Base-by-base conservation (phyloP, 805 yeast genomes). In the Ogataea methanolica region DNA sequence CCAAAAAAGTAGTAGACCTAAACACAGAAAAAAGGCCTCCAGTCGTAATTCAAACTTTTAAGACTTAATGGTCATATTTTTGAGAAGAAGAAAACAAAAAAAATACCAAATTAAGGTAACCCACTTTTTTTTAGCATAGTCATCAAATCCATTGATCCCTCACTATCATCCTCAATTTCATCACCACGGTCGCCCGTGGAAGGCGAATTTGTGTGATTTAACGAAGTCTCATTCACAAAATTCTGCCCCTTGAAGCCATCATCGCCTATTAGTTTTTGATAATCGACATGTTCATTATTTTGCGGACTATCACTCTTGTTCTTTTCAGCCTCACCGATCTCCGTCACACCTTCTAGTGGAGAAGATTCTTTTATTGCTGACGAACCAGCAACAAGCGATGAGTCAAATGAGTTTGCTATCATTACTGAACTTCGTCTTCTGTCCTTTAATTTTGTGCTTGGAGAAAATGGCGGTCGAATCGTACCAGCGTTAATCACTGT, bases 81-180 rank as follows among this genome's bases (percentile, higher is more conserved):
- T 26, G 11, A 26, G 12, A 26, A 26, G 31, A 26, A 26, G 9
- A 1, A 19, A 19, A 19, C 21, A 19, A 19, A 19, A 19, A 19
- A 19, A 19, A 19, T 19, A 19, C 21, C 21, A 19, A 37, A n/a
- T 36, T 29, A 42, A 14, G 23, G 12, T 19, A 37, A 17, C 14
- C 42, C 42, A 16, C 43, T 39, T 9, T 36, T 36, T 11, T 36
- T 23, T 34, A 45, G 33, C 41, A 45, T 45, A 3, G 41, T 29
- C 22, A 36, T 22, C 6, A 45, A 31, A 21, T 45, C 48, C 7
- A 45, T 33, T 5, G 17, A 36, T 15, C 33, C 33, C 26, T 33
- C 38, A 38, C 34, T 43, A 16, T 19, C 36, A 33, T 17, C 16
- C 11, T 21, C 26, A 15, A 5, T 14, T 8, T 31, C 17, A 6